A percentile compares a stretch with the other conserved stretches of the same genome.
These are phyloP conservation scores for Amanita rubescens DNA, from an alignment of 768 basidiomycete species.

Conservation along the genomic window DNA sequence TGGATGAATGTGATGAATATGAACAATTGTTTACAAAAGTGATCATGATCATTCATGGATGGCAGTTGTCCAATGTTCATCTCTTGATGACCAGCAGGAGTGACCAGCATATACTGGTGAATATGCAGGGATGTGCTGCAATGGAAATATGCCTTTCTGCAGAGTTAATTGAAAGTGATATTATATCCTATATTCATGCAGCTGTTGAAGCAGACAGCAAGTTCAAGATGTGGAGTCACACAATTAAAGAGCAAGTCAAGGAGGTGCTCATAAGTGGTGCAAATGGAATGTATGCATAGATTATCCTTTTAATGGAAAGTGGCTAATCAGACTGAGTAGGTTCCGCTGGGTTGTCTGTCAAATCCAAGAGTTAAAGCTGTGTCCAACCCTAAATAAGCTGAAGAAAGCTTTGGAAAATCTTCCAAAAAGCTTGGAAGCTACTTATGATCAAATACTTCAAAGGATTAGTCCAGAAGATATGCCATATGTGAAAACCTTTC, in stretches of 20 bases:
- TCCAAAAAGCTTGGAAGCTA: neutral
- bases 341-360: constrained; percentile 1
- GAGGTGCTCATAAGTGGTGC: neutral
- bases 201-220: neutral
- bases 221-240: neutral
- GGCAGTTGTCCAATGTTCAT: neutral
- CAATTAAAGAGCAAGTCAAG: neutral
- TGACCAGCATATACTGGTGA: neutral
- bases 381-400: neutral
- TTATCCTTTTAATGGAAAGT: neutral
- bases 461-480: neutral
- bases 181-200: neutral
- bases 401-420: neutral
- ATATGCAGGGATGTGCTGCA: neutral
- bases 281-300: constrained; percentile 1
- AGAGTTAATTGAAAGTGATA: neutral
- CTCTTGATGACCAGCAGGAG: constrained; percentile 1
- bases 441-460: constrained; percentile 1
- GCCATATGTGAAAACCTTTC: neutral
- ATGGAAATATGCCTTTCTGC: neutral
- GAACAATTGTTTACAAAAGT: neutral
- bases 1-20: constrained; percentile 1
- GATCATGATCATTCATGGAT: neutral
- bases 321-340: neutral
- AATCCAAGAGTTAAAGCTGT: neutral